Conservation (phyloP, 208 protist genomes). For the Porcisia deanei region DNA sequence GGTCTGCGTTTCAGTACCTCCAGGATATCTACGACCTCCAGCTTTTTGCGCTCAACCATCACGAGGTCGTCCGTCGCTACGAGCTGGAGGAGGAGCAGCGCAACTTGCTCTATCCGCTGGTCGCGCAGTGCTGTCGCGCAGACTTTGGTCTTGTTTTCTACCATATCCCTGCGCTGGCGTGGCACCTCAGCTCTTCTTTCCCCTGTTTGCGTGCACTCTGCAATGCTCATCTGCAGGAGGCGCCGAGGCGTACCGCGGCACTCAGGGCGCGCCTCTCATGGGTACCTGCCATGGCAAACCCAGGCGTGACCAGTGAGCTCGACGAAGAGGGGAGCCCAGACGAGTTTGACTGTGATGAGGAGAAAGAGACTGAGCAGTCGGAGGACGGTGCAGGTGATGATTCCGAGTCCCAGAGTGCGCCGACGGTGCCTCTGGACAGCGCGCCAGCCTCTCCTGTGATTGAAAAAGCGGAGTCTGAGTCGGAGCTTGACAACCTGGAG, state of each 20-base stretch:
- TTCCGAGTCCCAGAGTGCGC: neutral
- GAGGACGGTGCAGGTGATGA: neutral
- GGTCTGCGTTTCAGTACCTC: constrained; percentile 54
- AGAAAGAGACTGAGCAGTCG: neutral
- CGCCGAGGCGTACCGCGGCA: neutral
- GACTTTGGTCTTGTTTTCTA: constrained; percentile 59
- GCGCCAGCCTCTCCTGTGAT: neutral
- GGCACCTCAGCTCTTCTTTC: constrained; percentile 33
- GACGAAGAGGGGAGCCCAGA: neutral
- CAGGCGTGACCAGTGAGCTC: neutral
- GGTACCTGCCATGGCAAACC: neutral
- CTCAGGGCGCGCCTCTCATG: constrained; percentile 11
- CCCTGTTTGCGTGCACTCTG: constrained; percentile 38
- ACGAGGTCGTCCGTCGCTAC: constrained; percentile 50
- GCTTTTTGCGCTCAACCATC: constrained; percentile 54
- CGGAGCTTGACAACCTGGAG: neutral
- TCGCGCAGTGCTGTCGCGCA: constrained; percentile 33
- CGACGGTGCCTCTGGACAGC: neutral
- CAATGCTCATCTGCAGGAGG: constrained; percentile 19
- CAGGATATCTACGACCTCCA: constrained; percentile 59
- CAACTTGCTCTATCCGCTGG: constrained; percentile 33
- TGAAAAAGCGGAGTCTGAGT: neutral
- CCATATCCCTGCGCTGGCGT: constrained; percentile 41
- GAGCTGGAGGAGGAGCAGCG: constrained; percentile 53
- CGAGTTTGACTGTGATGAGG: constrained; percentile 3